Evolutionary conservation across 2,329 filamentous ascomycete species (phyloP), one percentile per base, ranked within the genome.

Genomic region (Xylariaceae sp.): DNA sequence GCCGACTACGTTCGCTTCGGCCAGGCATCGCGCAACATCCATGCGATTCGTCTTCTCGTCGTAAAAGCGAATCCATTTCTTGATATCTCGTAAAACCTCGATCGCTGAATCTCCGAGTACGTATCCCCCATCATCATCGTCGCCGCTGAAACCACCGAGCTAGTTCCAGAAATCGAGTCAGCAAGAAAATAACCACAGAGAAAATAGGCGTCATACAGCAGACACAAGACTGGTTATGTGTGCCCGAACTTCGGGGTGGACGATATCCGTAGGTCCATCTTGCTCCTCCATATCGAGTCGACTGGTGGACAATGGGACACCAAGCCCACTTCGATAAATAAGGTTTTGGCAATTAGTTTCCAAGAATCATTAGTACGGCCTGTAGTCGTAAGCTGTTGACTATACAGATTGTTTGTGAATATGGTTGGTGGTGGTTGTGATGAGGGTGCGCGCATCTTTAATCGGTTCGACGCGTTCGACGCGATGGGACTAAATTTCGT

Each of bases 201-300:
- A 12, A 41, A 45, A 47, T 46, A 40, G 30, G 30, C 5, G 45
- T 32, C 37, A 35, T 79, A 95, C 91, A 58, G 94, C 94, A 67
- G 91, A 92, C 60, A 96, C 88, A 34, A 99, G 84, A 74, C 89
- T 95, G 74, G 89, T 92, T 68, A 99, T 86, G 73, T 96, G 89
- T 31, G 91, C 91, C 68, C 91, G 87, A 66, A 96, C 90, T 75
- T 96, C 89, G 42, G 91, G 89, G 70, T 97, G 91, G 54, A 97
- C 88, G 56, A 87, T 78, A 68, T 85, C 83, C 61, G 71, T 74
- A 54, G 71, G 69, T 55, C 71, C 75, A 49, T 82, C 80, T 60
- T 68, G 70, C 55, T 74, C 65, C 70, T 85, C 81, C 83, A 86
- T 85, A 12, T 61, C 73, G 37, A 34, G 9, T 31, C 29, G 43